Conservation (phyloP, 345 rosid genomes). For the Linum usitatissimum region DNA sequence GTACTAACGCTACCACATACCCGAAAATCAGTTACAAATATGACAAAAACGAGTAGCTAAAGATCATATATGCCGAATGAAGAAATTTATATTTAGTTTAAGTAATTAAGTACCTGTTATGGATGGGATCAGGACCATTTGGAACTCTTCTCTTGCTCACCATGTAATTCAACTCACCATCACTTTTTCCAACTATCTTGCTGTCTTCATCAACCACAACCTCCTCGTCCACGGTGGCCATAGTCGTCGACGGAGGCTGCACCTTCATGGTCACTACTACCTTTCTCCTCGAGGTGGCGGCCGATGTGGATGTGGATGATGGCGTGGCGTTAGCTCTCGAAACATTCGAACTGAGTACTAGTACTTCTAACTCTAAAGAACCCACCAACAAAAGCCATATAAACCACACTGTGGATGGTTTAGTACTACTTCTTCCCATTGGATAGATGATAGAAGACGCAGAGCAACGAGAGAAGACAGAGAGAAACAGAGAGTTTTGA, state of each 20-base stretch:
- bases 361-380: slow-evolving; percentile 7
- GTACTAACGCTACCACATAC: no score
- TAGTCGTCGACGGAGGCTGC: neutral
- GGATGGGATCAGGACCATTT: slow-evolving; percentile 93
- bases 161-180: slow-evolving; percentile 42
- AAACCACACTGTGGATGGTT: slow-evolving; percentile 19
- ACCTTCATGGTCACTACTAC: neutral
- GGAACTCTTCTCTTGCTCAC: slow-evolving; percentile 78
- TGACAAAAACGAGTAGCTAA: no score
- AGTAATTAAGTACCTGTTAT: slow-evolving; percentile 88
- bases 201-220: slow-evolving; percentile 14
- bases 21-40: no score
- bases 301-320: neutral
- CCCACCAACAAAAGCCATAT: slow-evolving; percentile 29
- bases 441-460: neutral
- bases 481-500: slow-evolving; percentile 19
- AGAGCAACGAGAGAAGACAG: neutral
- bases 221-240: slow-evolving; percentile 8
- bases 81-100: no score
- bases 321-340: slow-evolving; percentile 11
- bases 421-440: slow-evolving; percentile 11
- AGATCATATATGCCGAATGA: no score
- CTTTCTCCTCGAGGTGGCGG: no score
- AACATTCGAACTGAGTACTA: neutral
- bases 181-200: slow-evolving; percentile 18